phyloP scores from a whole-genome alignment of 768 basidiomycete genomes.

The Kwoniella sp. region DNA sequence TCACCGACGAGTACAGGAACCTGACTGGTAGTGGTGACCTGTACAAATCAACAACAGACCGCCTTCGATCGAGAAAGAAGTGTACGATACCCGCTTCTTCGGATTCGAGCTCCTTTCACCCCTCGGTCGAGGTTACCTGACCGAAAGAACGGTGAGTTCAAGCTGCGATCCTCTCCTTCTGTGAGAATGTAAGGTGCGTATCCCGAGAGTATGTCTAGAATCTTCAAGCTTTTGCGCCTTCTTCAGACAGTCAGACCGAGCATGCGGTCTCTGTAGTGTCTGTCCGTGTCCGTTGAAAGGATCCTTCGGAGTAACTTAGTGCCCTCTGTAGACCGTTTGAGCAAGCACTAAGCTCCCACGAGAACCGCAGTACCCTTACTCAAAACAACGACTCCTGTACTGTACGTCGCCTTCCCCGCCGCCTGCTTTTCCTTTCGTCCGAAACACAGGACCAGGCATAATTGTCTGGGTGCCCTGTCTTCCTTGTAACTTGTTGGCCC shows the following conservation, averaged over 20 bases:
- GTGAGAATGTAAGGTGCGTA: background rate
- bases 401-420: background rate
- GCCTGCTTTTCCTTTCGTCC: background rate
- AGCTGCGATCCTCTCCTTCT: background rate
- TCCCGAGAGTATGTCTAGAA: background rate
- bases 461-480: background rate
- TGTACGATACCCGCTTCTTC: too few relatives aligned
- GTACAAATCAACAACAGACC: too few relatives aligned
- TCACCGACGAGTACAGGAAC: too few relatives aligned
- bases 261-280: background rate
- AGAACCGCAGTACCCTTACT: background rate
- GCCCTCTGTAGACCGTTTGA: background rate
- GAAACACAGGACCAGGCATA: background rate
- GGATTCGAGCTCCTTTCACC: background rate
- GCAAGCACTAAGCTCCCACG: background rate
- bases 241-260: background rate
- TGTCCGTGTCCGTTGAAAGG: slow-evolving; percentile 1
- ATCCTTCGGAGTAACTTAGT: background rate
- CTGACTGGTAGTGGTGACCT: too few relatives aligned
- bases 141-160: background rate
- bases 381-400: background rate
- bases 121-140: background rate
- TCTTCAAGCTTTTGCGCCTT: background rate
- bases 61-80: too few relatives aligned
- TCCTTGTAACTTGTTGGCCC: background rate